Base-by-base conservation (phyloP, 148 eudicot species). In the Tetragonia tetragonoides region DNA sequence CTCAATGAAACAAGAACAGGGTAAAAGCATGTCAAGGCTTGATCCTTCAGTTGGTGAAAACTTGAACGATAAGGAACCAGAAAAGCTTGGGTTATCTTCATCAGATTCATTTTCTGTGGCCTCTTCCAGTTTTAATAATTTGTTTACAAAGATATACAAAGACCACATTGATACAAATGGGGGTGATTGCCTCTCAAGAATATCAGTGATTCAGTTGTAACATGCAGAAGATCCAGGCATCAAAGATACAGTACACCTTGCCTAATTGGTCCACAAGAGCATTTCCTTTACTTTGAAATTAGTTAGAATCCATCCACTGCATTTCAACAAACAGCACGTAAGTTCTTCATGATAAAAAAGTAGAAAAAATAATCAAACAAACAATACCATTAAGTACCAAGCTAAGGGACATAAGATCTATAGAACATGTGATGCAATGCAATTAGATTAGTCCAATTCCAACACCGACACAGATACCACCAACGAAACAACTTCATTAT, bases 121-220 rank as follows among this genome's bases (percentile, higher is more conserved):
- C 84, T 86, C 95, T 77, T 89, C 92, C 76, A 91, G 53, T 64
- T 82, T 86, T 72, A 90, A 76, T 70, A 90, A 53, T 78, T 90
- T 88, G 84, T 87, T 88, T 34, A 87, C 66, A 57, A 57, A 18
- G 4, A 57, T 20, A 57, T 57, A 57, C 21, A 57, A 57, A 57
- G 62, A 57, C 62, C 97, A 90, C 98, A 94, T 94, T 41, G 61
- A 71, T 75, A 77, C 86, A 70, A 74, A 69, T 56, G 14, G 70
- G 53, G 60, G 34, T 54, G 28, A 75, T 65, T 56, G 68, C 72
- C 46, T 68, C 67, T 78, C 41, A 16, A 75, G 66, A 69, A 53
- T 64, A 68, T 71, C 75, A 79, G 61, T 34, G 78, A 37, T 23
- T 64, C 34, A 47, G 74, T 34, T 67, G 61, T 51, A 74, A 67